Conservation (phyloP, 176 grass and related monocot genomes). For the Oryza meridionalis region DNA sequence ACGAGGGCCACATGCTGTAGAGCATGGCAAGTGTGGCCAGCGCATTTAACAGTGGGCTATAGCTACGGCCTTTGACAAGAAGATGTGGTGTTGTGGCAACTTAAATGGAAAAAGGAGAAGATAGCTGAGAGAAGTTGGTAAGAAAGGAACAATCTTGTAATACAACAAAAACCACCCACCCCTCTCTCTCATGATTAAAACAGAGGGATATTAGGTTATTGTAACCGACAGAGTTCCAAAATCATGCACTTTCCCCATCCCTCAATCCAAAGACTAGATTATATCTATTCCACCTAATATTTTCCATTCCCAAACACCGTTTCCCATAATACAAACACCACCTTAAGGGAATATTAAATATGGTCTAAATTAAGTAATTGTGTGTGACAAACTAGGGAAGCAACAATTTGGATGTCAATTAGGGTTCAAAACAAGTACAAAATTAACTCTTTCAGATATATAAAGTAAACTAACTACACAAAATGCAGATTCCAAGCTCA, state of each 20-base stretch:
- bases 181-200: not conserved
- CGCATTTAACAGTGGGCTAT: not conserved
- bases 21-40: not conserved
- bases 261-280: not conserved
- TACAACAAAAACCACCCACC: not conserved
- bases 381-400: not conserved
- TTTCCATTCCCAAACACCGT: not conserved
- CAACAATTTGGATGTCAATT: not conserved
- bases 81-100: not conserved
- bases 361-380: not conserved
- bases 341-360: conserved; percentile 2
- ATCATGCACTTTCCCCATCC: not conserved
- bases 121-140: not conserved
- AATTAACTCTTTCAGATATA: conserved; percentile 23
- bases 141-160: not conserved
- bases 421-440: conserved; percentile 5
- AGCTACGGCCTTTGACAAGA: not conserved
- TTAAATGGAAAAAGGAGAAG: not conserved
- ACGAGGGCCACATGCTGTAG: not conserved
- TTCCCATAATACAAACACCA: not conserved
- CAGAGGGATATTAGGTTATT: not conserved
- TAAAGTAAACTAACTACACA: not conserved
- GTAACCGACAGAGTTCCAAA: not conserved
- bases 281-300: not conserved
- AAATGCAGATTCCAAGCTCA: conserved; percentile 8